Base-by-base conservation (phyloP, 163 green algal species). In the Coccomyxa subellipsoidea region DNA sequence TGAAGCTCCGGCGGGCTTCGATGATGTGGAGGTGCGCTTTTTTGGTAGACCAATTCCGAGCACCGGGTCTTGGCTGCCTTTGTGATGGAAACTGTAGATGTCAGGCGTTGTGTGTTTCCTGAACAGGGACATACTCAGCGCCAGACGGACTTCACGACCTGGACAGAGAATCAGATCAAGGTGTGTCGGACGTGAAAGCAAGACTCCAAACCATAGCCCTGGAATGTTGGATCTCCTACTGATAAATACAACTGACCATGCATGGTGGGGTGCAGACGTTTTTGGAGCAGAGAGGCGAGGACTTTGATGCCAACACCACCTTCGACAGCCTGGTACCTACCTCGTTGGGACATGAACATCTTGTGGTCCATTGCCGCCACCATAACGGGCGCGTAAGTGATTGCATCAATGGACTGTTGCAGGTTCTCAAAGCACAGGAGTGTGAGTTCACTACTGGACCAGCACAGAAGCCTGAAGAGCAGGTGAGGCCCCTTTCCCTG, bases 231-330 rank as follows among this genome's bases (percentile, higher is more conserved):
- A n/a, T n/a, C n/a, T n/a, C n/a, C n/a, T n/a, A 9, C 75, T 34
- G 25, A 21, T 7, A 37, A 54, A 69, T 35, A n/a, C 29, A n/a
- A 73, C 29, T 73, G 66, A 34, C 10, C 27, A 73, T 73, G 47
- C 12, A 29, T 66, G 47, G 12, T 34, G 31, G 66, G 31, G 0
- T 72, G 54, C 83, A 90, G 81, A 81, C 76, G 0, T 96, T 96
- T 69, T 82, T 97, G 66, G 93, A 97, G 31, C 83, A 89, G 78
- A 87, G 93, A 12, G 93, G 93, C 2, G 93, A 95, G 38, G 93
- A 97, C 81, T 92, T 82, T 85, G 77, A 85, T 23, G 80, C 84
- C 69, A 82, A 80, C 37, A 29, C 32, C 23, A 90, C n/a, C 70
- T 86, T 87, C 29, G 66, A 82, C 25, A 71, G 86, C 53, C 81